phyloP scores from a whole-genome alignment of 192 early-diverging fungal genomes.

The Rhizophagus prolifer region DNA sequence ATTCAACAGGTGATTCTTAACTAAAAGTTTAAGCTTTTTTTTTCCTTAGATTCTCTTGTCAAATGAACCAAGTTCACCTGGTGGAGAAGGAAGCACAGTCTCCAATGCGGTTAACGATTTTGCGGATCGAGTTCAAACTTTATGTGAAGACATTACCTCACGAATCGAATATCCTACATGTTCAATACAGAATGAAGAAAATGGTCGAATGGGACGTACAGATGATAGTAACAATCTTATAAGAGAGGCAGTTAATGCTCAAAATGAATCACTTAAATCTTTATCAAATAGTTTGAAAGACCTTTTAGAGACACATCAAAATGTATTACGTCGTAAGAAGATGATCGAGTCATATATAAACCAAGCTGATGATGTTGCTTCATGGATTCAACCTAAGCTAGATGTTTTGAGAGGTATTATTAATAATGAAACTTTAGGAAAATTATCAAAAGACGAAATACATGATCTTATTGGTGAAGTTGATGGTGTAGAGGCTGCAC shows the following conservation, averaged over 20 bases:
- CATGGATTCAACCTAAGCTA: slow-evolving; percentile 24
- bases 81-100: slow-evolving; percentile 12
- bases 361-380: slow-evolving; percentile 6
- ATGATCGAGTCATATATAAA: slow-evolving; percentile 28
- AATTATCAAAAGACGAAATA: slow-evolving; percentile 11
- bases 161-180: slow-evolving; percentile 17
- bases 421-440: slow-evolving; percentile 22
- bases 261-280: slow-evolving; percentile 21
- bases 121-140: slow-evolving; percentile 4
- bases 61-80: slow-evolving; percentile 22
- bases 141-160: slow-evolving; percentile 11
- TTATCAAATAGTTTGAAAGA: slow-evolving; percentile 23
- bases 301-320: slow-evolving; percentile 6
- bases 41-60: slow-evolving; percentile 6
- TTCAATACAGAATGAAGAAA: background rate
- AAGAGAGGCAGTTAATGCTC: slow-evolving; percentile 8
- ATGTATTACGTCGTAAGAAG: slow-evolving; percentile 26
- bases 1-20: slow-evolving; percentile 15
- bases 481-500: slow-evolving; percentile 23
- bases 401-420: slow-evolving; percentile 3
- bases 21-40: background rate
- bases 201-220: background rate
- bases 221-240: slow-evolving; percentile 15
- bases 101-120: slow-evolving; percentile 11
- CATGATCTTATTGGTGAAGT: slow-evolving; percentile 26